These are phyloP conservation scores for Teratosphaeria gauchensis DNA, from an alignment of 2,329 filamentous ascomycete genomes.

Conservation along the genomic window DNA sequence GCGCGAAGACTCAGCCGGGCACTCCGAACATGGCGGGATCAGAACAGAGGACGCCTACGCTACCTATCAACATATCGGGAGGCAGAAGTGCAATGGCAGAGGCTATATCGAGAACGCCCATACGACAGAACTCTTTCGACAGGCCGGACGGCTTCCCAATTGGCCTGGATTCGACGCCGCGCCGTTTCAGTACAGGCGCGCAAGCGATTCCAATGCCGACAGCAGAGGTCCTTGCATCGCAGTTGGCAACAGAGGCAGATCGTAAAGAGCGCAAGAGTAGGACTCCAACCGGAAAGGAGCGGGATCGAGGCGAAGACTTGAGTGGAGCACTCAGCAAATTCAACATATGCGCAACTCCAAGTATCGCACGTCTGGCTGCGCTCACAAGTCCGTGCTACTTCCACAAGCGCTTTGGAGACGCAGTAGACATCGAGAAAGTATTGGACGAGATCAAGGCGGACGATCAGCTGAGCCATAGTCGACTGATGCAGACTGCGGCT, in stretches of 20 bases:
- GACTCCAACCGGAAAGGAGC: slow-evolving; percentile 13
- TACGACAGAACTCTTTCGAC: slow-evolving; percentile 25
- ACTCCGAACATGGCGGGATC: neutral
- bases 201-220: slow-evolving; percentile 23
- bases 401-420: slow-evolving; percentile 92
- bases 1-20: neutral
- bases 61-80: neutral
- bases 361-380: slow-evolving; percentile 45
- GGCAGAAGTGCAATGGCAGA: slow-evolving; percentile 15
- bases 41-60: neutral
- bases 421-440: slow-evolving; percentile 88
- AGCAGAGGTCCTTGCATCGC: slow-evolving; percentile 21
- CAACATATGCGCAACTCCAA: slow-evolving; percentile 20
- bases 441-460: slow-evolving; percentile 86
- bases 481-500: slow-evolving; percentile 88
- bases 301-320: slow-evolving; percentile 11
- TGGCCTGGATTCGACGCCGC: slow-evolving; percentile 19
- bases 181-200: slow-evolving; percentile 25
- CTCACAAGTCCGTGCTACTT: slow-evolving; percentile 95
- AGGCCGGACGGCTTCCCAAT: slow-evolving; percentile 16
- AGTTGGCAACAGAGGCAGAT: slow-evolving; percentile 18
- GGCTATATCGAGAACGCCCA: slow-evolving; percentile 17
- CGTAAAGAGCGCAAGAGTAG: slow-evolving; percentile 15
- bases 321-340: slow-evolving; percentile 17
- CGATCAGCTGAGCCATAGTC: slow-evolving; percentile 84